Evolutionary conservation across 2,329 filamentous ascomycete genomes (phyloP).

Genomic region (Endoconidiophora laricicola): DNA sequence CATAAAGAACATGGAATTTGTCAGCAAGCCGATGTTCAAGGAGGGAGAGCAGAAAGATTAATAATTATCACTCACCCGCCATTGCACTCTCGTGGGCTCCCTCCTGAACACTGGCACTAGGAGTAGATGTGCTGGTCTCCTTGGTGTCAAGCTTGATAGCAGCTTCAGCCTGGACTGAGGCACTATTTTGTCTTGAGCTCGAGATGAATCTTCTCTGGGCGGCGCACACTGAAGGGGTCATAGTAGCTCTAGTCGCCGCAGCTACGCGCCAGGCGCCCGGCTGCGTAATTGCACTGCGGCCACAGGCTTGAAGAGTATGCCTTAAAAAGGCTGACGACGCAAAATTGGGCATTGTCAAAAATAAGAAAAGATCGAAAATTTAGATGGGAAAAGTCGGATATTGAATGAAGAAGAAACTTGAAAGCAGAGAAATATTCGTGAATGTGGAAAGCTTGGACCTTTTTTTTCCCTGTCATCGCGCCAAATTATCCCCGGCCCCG

Average conservation of each 20-base stretch:
- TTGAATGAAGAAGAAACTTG: not conserved
- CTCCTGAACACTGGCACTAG: constrained; percentile 7
- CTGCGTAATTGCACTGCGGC: constrained; percentile 25
- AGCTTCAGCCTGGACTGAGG: constrained; percentile 67
- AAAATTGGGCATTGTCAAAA: constrained; percentile 40
- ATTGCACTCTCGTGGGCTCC: constrained; percentile 12
- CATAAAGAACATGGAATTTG: not conserved
- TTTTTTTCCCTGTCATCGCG: constrained; percentile 1
- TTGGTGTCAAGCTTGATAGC: constrained; percentile 77
- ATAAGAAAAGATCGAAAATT: not conserved
- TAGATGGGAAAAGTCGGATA: constrained; percentile 2
- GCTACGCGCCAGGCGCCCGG: constrained; percentile 14
- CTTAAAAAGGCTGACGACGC: constrained; percentile 50
- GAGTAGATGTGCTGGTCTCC: constrained; percentile 23
- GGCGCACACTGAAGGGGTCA: not conserved
- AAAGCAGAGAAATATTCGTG: constrained; percentile 8
- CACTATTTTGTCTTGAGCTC: constrained; percentile 61
- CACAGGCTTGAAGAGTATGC: constrained; percentile 48
- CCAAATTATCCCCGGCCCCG: not conserved
- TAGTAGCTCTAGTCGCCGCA: constrained; percentile 8
- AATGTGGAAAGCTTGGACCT: constrained; percentile 10
- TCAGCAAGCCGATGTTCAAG: constrained; percentile 12
- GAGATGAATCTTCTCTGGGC: constrained; percentile 54
- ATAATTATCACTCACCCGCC: constrained; percentile 10
- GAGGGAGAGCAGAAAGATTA: constrained; percentile 15